A percentile compares a stretch with the other conserved stretches of the same genome.
Evolutionary conservation across 2,329 filamentous ascomycete genomes (phyloP).

Genomic region (Epicoccum nigrum): DNA sequence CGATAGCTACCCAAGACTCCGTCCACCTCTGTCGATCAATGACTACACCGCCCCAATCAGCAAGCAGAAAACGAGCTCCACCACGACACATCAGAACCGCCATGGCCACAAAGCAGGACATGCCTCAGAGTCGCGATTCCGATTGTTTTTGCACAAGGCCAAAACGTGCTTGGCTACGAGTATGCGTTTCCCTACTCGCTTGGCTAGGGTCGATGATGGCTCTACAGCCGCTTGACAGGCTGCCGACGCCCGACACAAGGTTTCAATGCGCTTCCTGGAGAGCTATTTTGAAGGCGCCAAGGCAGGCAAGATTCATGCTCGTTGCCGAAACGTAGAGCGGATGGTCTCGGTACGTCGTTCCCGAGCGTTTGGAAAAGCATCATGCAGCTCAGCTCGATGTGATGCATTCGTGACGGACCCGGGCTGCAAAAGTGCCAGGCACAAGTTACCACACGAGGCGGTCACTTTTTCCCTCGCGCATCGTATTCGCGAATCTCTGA

Average conservation of each 20-base stretch:
- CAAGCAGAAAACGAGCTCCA: slow-evolving; percentile 5
- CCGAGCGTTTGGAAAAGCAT: background rate
- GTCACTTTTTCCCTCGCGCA: too few relatives aligned
- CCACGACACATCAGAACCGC: slow-evolving; percentile 10
- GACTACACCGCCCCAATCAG: slow-evolving; percentile 2
- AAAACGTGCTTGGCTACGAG: slow-evolving; percentile 34
- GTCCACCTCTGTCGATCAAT: slow-evolving; percentile 6
- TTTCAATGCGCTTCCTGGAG: slow-evolving; percentile 24
- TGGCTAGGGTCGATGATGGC: slow-evolving; percentile 18
- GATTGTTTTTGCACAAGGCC: slow-evolving; percentile 9
- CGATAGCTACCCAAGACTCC: background rate
- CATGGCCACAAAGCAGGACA: slow-evolving; percentile 15
- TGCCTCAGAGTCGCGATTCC: slow-evolving; percentile 25
- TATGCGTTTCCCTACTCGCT: slow-evolving; percentile 27
- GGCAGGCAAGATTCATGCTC: slow-evolving; percentile 24
- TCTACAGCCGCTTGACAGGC: slow-evolving; percentile 15
- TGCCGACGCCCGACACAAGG: slow-evolving; percentile 20
- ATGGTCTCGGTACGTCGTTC: background rate
- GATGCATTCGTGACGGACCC: background rate
- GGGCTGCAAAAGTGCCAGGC: background rate
- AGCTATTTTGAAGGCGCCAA: slow-evolving; percentile 26
- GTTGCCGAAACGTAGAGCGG: slow-evolving; percentile 18
- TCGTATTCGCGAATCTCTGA: background rate
- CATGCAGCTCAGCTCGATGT: background rate
- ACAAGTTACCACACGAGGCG: too few relatives aligned